These are phyloP conservation scores for Rosa hybrid DNA, from an alignment of 331 rosid species.

Conservation along the genomic window DNA sequence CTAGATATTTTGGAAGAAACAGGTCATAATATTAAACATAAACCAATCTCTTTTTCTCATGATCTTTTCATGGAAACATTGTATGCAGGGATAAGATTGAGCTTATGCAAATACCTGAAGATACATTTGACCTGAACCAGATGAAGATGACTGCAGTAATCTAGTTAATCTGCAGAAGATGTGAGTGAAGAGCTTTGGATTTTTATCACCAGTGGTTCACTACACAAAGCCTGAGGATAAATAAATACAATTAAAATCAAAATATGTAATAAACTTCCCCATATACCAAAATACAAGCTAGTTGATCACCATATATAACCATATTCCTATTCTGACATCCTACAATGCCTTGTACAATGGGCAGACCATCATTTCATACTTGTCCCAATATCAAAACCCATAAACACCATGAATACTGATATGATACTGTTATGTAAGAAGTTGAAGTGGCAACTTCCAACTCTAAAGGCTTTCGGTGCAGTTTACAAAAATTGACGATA, in stretches of 20 bases:
- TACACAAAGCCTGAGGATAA: conserved; percentile 54
- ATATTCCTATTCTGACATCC: too few species aligned
- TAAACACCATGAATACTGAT: too few species aligned
- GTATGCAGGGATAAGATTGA: conserved; percentile 2
- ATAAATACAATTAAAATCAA: conserved; percentile 11
- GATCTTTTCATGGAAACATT: background rate
- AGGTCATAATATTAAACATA: background rate
- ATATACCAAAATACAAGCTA: background rate
- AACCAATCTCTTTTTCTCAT: background rate
- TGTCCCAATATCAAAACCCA: too few species aligned
- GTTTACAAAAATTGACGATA: too few species aligned
- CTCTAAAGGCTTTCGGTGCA: too few species aligned
- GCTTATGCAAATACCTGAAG: conserved; percentile 53
- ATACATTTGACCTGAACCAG: conserved; percentile 43
- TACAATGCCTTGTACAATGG: too few species aligned
- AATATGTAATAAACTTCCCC: conserved; percentile 9
- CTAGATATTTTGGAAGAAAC: background rate
- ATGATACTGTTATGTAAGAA: too few species aligned
- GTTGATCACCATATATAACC: background rate
- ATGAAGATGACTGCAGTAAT: conserved; percentile 45
- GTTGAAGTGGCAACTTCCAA: too few species aligned
- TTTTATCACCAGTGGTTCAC: conserved; percentile 57
- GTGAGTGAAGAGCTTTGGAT: conserved; percentile 29
- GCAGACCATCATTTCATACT: too few species aligned
- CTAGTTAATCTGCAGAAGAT: background rate